Percentiles rank a stretch among this genome's conserved stretches.
phyloP scores from a whole-genome alignment of 495 filamentous ascomycete genomes.

The Sordaria brevicollis region DNA sequence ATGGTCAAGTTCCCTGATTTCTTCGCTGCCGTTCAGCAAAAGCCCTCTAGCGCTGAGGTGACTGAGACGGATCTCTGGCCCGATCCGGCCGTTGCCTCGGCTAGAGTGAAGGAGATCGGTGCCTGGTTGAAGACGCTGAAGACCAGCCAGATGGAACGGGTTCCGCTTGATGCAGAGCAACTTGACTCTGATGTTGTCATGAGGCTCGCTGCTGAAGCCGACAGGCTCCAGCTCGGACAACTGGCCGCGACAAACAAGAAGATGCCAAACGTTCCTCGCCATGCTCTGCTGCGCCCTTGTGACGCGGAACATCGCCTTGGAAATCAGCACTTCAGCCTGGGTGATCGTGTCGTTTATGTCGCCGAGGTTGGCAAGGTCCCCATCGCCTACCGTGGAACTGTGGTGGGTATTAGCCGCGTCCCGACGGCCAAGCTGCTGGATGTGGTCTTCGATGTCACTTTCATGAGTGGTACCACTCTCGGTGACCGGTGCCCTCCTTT shows the following conservation, averaged over 20 bases:
- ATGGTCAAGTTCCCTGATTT: slow-evolving; percentile 94
- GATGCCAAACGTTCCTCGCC: slow-evolving; percentile 71
- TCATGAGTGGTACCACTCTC: slow-evolving; percentile 91
- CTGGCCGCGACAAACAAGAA: slow-evolving; percentile 35
- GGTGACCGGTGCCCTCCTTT: slow-evolving; percentile 88
- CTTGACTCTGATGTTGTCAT: slow-evolving; percentile 84
- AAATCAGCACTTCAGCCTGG: slow-evolving; percentile 73
- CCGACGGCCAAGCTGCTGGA: slow-evolving; percentile 73
- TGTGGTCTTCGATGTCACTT: slow-evolving; percentile 83
- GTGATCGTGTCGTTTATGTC: slow-evolving; percentile 87
- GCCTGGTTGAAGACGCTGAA: slow-evolving; percentile 87
- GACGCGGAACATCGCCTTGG: slow-evolving; percentile 87
- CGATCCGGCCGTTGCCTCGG: slow-evolving; percentile 51
- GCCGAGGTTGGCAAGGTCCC: slow-evolving; percentile 91
- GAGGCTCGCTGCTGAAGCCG: slow-evolving; percentile 67
- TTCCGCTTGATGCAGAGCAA: slow-evolving; percentile 90
- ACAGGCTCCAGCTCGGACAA: slow-evolving; percentile 41
- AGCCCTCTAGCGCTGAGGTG: slow-evolving; percentile 37
- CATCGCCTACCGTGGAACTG: slow-evolving; percentile 82
- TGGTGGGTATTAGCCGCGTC: slow-evolving; percentile 83
- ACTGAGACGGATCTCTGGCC: slow-evolving; percentile 77
- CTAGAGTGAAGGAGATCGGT: slow-evolving; percentile 73
- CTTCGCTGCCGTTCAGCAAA: slow-evolving; percentile 71
- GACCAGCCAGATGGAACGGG: slow-evolving; percentile 81
- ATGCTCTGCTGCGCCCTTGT: slow-evolving; percentile 76